Conservation (phyloP, 306 rosid genomes). For the Prinsepia uniflora region DNA sequence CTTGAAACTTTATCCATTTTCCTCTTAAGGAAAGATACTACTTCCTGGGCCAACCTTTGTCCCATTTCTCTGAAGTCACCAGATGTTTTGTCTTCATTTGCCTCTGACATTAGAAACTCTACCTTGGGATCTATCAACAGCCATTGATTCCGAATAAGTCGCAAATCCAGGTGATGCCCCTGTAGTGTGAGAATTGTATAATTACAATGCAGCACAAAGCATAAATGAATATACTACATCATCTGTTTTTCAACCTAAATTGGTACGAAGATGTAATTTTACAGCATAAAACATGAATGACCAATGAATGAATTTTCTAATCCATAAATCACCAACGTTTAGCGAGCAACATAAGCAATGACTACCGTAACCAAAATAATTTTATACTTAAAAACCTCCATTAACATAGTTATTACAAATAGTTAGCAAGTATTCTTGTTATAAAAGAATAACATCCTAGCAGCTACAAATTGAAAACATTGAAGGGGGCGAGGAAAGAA, state of each 20-base stretch:
- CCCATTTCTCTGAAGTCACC: conserved; percentile 98
- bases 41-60: conserved; percentile 81
- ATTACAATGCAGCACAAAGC: conserved; percentile 1
- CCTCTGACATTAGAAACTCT: conserved; percentile 89
- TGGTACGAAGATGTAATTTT: background rate
- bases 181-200: conserved; percentile 24
- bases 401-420: background rate
- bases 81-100: conserved; percentile 83
- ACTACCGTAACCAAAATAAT: background rate
- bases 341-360: background rate
- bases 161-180: conserved; percentile 95
- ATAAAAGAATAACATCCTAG: too few relatives aligned
- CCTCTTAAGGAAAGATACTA: conserved; percentile 61
- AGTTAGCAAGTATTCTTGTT: background rate
- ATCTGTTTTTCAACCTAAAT: background rate
- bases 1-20: conserved; percentile 74
- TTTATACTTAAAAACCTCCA: background rate
- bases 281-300: background rate
- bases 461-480: background rate
- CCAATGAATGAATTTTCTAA: background rate
- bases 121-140: conserved; percentile 77
- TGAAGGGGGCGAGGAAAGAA: background rate
- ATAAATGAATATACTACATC: background rate
- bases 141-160: conserved; percentile 94
- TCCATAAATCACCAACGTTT: conserved; percentile 2